A percentile compares a stretch with the other conserved stretches of the same genome.
Conservation (phyloP, 805 yeast species). For the Kodamaea hsintzibuensis region DNA sequence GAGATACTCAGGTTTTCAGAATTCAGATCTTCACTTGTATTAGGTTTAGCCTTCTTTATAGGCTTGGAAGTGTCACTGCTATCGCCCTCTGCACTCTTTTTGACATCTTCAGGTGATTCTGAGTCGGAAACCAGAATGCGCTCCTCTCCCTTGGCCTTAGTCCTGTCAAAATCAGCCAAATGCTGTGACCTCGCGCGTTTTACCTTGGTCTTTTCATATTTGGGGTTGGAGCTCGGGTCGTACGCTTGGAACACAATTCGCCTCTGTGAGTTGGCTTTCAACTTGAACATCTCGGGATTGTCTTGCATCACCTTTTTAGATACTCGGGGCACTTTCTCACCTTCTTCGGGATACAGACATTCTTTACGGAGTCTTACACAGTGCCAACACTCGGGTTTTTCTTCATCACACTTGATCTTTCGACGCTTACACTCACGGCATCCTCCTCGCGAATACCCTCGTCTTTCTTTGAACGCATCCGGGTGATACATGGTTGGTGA, state of each 20-base stretch:
- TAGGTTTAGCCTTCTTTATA: background rate
- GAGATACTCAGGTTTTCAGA: background rate
- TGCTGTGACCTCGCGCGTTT: background rate
- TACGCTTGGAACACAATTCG: slow-evolving; percentile 7
- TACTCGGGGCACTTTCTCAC: slow-evolving; percentile 36
- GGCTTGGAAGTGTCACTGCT: background rate
- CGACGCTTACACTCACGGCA: slow-evolving; percentile 45
- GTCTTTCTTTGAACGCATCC: slow-evolving; percentile 3
- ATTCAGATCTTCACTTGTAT: background rate
- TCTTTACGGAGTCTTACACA: slow-evolving; percentile 32
- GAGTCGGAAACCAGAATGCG: background rate
- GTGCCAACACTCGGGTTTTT: slow-evolving; percentile 32
- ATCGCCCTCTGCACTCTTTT: background rate
- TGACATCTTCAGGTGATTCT: background rate
- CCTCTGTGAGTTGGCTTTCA: background rate
- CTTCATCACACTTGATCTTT: slow-evolving; percentile 44
- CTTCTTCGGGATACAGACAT: slow-evolving; percentile 37
- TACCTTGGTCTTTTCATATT: background rate
- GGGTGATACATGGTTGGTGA: background rate
- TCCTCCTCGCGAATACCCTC: slow-evolving; percentile 38
- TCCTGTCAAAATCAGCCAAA: background rate
- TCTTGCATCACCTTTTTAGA: slow-evolving; percentile 12
- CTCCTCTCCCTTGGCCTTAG: background rate
- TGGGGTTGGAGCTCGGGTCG: slow-evolving; percentile 2
- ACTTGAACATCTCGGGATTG: slow-evolving; percentile 6